A percentile compares a stretch with the other conserved stretches of the same genome.
These are phyloP conservation scores for Mortierella antarctica DNA, from an alignment of 192 early-diverging fungal species.

Conservation along the genomic window DNA sequence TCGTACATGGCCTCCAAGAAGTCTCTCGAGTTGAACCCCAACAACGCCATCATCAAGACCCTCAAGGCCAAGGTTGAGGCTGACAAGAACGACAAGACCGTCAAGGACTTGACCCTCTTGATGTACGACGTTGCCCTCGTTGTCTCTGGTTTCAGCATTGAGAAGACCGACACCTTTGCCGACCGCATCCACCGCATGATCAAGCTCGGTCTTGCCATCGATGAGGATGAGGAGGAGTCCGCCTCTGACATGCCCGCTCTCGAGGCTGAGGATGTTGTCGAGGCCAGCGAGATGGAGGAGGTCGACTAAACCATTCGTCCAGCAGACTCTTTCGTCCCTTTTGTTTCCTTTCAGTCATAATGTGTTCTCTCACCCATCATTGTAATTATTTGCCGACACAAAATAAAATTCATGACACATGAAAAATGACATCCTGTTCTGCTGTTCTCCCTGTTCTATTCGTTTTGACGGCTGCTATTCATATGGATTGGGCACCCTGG, in stretches of 20 bases:
- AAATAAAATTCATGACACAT: conserved; percentile 4
- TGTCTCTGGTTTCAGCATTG: conserved; percentile 96
- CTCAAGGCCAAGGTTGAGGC: conserved; percentile 92
- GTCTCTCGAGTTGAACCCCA: conserved; percentile 98
- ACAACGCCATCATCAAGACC: conserved; percentile 94
- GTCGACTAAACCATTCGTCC: conserved; percentile 41
- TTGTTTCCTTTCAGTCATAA: conserved; percentile 52
- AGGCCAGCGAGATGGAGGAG: conserved; percentile 56
- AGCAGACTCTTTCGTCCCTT: conserved; percentile 9
- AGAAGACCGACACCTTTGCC: conserved; percentile 94
- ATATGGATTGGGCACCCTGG: conserved; percentile 23
- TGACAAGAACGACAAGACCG: conserved; percentile 99
- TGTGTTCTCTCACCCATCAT: not conserved
- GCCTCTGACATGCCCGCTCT: conserved; percentile 53
- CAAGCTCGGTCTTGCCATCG: conserved; percentile 96
- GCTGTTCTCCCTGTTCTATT: not conserved
- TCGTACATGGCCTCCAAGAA: conserved; percentile 99
- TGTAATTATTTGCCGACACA: conserved; percentile 8
- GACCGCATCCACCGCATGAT: conserved; percentile 99
- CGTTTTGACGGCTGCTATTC: not conserved
- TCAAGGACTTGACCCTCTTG: conserved; percentile 95
- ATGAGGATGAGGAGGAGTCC: conserved; percentile 78
- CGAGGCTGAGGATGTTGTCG: conserved; percentile 55
- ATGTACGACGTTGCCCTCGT: conserved; percentile 96
- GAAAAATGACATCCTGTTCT: not conserved